A percentile compares a stretch with the other conserved stretches of the same genome.
Evolutionary conservation across 23 red algal species (phyloP).

Genomic region (Agarophyton chilense): DNA sequence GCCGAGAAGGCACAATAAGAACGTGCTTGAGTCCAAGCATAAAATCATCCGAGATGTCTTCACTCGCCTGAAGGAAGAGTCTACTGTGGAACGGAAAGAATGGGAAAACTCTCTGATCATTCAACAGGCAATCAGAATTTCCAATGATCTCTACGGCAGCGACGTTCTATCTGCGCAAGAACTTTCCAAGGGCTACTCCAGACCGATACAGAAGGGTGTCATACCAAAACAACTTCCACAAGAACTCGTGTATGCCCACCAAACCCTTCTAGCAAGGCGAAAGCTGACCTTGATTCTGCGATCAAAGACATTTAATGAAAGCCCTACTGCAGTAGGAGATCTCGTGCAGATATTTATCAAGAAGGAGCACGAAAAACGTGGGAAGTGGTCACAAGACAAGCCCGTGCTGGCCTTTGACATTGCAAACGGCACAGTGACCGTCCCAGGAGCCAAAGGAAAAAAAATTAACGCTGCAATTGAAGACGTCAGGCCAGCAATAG

Average conservation of each 20-base stretch:
- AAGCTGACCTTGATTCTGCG: constrained; percentile 29
- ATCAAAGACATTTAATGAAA: background rate
- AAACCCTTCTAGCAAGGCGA: background rate
- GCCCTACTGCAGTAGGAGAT: constrained; percentile 15
- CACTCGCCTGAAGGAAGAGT: background rate
- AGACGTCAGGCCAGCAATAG: too few species aligned
- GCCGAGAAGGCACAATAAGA: constrained; percentile 29
- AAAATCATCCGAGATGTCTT: constrained; percentile 32
- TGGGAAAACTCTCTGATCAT: background rate
- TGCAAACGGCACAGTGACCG: background rate
- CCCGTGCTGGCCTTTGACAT: constrained; percentile 2
- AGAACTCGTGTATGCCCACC: background rate
- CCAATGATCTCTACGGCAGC: constrained; percentile 40
- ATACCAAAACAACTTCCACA: background rate
- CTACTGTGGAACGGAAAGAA: background rate
- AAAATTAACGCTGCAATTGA: too few species aligned
- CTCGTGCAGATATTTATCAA: constrained; percentile 16
- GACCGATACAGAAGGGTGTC: background rate
- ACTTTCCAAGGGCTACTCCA: constrained; percentile 22
- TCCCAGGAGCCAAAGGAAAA: background rate
- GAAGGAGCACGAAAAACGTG: background rate
- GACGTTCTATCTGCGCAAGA: constrained; percentile 23
- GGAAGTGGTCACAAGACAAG: background rate
- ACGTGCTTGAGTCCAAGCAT: constrained; percentile 49
- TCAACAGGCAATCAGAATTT: background rate